These are phyloP conservation scores for Lophiostoma macrostomum DNA, from an alignment of 495 filamentous ascomycete species.

Conservation along the genomic window DNA sequence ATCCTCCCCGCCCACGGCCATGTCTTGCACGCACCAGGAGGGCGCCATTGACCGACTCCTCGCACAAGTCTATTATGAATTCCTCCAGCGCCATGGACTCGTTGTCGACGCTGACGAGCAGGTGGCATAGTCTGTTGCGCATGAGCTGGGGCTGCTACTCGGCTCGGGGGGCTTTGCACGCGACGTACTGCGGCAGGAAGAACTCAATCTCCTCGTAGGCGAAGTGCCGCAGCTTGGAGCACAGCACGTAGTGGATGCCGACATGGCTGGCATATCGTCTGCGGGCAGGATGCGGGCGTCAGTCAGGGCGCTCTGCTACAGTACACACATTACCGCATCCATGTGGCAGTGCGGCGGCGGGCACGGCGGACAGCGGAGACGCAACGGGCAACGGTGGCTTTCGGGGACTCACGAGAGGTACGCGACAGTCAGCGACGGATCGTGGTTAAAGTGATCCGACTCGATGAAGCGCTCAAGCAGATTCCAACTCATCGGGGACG, in stretches of 20 bases:
- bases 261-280: slow-evolving; percentile 80
- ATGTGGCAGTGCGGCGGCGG: slow-evolving; percentile 15
- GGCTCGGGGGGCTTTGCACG: neutral
- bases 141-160: slow-evolving; percentile 12
- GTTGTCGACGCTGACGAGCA: slow-evolving; percentile 74
- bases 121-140: slow-evolving; percentile 60
- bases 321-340: no score
- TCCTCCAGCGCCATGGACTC: slow-evolving; percentile 81
- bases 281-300: slow-evolving; percentile 6
- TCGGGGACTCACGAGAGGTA: slow-evolving; percentile 65
- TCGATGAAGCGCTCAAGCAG: slow-evolving; percentile 74
- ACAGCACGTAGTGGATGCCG: slow-evolving; percentile 75
- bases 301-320: slow-evolving; percentile 5
- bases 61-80: slow-evolving; percentile 74
- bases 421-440: slow-evolving; percentile 73
- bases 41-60: slow-evolving; percentile 74
- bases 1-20: slow-evolving; percentile 1
- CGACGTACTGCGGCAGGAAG: slow-evolving; percentile 62
- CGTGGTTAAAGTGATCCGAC: slow-evolving; percentile 78
- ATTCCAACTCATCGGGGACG: slow-evolving; percentile 50
- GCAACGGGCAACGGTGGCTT: slow-evolving; percentile 21
- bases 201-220: slow-evolving; percentile 80
- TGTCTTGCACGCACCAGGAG: slow-evolving; percentile 55
- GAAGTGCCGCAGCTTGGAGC: slow-evolving; percentile 75
- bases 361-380: no score